These are phyloP conservation scores for Citrus sp. DNA, from an alignment of 345 rosid genomes.

Conservation along the genomic window DNA sequence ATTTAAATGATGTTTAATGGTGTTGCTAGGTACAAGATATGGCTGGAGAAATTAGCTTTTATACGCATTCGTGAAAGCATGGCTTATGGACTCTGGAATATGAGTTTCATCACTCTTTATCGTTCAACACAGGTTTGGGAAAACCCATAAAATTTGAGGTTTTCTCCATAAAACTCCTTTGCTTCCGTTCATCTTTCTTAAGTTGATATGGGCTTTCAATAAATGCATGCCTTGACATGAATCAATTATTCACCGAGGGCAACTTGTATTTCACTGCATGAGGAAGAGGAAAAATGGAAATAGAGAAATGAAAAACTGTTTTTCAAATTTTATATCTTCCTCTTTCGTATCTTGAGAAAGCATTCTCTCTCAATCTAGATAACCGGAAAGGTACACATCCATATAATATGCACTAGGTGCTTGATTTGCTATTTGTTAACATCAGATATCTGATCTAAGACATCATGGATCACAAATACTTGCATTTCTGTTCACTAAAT, in stretches of 20 bases:
- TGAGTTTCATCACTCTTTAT: constrained; percentile 42
- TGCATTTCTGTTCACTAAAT: neutral
- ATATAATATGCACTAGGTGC: neutral
- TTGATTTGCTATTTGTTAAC: neutral
- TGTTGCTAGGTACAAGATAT: constrained; percentile 42
- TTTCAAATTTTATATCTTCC: neutral
- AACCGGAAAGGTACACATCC: neutral
- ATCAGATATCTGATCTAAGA: neutral
- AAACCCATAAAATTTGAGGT: neutral
- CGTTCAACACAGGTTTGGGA: constrained; percentile 46
- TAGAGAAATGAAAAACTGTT: neutral
- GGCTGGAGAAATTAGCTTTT: constrained; percentile 41
- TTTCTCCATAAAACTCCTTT: neutral
- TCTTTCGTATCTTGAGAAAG: neutral
- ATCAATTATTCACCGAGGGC: neutral
- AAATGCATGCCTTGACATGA: neutral
- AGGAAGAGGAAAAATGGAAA: neutral
- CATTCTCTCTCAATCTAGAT: neutral
- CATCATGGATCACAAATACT: neutral
- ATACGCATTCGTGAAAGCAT: constrained; percentile 33
- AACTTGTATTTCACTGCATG: neutral
- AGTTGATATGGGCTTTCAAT: neutral
- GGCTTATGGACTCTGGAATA: constrained; percentile 46
- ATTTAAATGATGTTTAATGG: neutral
- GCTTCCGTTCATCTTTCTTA: neutral